These are phyloP conservation scores for Pichia ethanolica DNA, from an alignment of 805 yeast genomes.

Conservation along the genomic window DNA sequence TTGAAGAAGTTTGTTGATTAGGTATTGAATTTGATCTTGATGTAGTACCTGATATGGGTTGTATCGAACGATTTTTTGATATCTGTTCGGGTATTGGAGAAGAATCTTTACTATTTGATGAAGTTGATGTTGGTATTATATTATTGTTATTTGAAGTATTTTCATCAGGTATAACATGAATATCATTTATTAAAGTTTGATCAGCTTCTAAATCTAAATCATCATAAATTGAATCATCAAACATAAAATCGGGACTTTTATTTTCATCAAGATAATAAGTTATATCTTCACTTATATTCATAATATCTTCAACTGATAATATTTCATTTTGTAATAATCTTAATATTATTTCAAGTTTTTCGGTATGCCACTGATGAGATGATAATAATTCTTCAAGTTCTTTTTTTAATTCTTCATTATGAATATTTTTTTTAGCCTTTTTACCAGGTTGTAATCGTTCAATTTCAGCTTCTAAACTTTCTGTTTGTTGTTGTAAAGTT, in stretches of 20 bases:
- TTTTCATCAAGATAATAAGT: conserved; percentile 89
- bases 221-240: conserved; percentile 91
- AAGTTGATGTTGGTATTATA: conserved; percentile 3
- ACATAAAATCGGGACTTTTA: conserved; percentile 88
- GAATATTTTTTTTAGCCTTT: conserved; percentile 37
- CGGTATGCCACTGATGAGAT: conserved; percentile 72
- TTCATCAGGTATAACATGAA: conserved; percentile 19
- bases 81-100: conserved; percentile 5
- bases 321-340: conserved; percentile 72
- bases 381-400: conserved; percentile 60
- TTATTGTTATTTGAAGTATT: conserved; percentile 5
- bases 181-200: conserved; percentile 25
- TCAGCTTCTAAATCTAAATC: conserved; percentile 62
- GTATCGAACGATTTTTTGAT: conserved; percentile 1
- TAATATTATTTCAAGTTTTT: conserved; percentile 68
- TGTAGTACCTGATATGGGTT: conserved; percentile 8
- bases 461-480: conserved; percentile 65
- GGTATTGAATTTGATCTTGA: conserved; percentile 1
- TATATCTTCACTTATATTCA: conserved; percentile 79
- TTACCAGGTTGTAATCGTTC: conserved; percentile 42
- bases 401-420: conserved; percentile 44
- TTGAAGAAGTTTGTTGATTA: no score
- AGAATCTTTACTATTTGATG: neutral
- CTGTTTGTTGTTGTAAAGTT: conserved; percentile 74
- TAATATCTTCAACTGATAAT: conserved; percentile 67